Conservation (phyloP, 768 basidiomycete species). For the Saitozyma podzolica region DNA sequence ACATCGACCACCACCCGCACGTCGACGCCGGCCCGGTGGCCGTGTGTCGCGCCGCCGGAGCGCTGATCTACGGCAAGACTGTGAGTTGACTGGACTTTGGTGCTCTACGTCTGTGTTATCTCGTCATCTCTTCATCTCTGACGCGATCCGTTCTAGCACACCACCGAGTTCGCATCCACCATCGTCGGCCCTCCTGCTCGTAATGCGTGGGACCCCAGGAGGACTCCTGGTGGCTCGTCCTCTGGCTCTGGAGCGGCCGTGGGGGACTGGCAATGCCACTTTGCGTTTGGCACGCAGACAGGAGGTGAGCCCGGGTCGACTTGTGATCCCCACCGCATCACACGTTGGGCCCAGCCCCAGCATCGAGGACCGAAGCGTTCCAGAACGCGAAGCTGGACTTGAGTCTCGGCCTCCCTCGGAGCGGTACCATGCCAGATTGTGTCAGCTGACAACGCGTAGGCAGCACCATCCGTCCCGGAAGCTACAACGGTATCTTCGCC, state of each 20-base stretch:
- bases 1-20: conserved; percentile 27
- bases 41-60: conserved; percentile 40
- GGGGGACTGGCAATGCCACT: conserved; percentile 46
- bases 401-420: no score
- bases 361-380: no score
- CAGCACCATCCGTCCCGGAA: conserved; percentile 45
- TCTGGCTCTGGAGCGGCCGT: conserved; percentile 50
- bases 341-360: not conserved
- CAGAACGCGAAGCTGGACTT: no score
- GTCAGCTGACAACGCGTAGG: conserved; percentile 15
- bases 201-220: conserved; percentile 41
- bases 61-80: conserved; percentile 41
- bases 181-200: conserved; percentile 25
- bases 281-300: conserved; percentile 45
- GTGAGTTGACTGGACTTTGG: conserved; percentile 13
- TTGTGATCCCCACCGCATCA: no score
- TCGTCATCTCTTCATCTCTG: no score
- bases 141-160: conserved; percentile 15
- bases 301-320: conserved; percentile 2
- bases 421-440: no score
- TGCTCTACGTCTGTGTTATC: no score
- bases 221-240: conserved; percentile 48
- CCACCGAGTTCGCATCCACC: conserved; percentile 47
- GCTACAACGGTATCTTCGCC: conserved; percentile 49
- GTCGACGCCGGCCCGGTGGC: conserved; percentile 39